phyloP scores from a whole-genome alignment of 164 flowering plant genomes.

The Sedum album region DNA sequence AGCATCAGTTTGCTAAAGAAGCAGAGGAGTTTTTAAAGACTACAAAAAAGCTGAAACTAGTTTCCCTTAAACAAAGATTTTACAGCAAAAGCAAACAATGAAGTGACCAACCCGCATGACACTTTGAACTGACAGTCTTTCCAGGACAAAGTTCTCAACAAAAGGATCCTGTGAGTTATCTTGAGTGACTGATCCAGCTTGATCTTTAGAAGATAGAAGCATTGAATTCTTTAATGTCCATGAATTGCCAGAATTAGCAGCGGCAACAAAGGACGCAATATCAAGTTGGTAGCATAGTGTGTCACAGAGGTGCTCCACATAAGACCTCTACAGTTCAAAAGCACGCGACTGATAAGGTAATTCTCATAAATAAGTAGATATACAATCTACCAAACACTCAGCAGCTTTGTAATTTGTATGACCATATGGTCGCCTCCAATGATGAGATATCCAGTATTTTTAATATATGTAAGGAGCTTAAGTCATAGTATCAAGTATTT shows the following conservation, averaged over 20 bases:
- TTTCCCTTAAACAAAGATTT: not conserved
- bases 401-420: not conserved
- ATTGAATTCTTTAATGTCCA: conserved; percentile 75
- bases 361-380: not conserved
- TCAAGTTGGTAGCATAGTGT: conserved; percentile 85
- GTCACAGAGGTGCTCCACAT: conserved; percentile 87
- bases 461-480: not conserved
- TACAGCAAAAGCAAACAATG: not conserved
- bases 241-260: conserved; percentile 77
- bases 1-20: not conserved
- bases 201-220: conserved; percentile 55
- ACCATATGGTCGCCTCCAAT: not conserved
- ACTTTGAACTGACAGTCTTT: conserved; percentile 81
- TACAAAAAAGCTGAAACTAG: not conserved
- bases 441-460: not conserved
- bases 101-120: conserved; percentile 59
- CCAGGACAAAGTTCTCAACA: conserved; percentile 89
- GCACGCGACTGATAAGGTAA: not conserved
- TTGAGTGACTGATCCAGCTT: conserved; percentile 19
- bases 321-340: conserved; percentile 54
- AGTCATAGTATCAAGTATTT: not conserved
- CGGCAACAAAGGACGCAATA: conserved; percentile 86
- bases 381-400: not conserved
- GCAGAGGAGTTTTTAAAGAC: not conserved
- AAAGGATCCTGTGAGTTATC: conserved; percentile 58